Conservation (phyloP, 805 yeast species). For the Hanseniaspora singularis region DNA sequence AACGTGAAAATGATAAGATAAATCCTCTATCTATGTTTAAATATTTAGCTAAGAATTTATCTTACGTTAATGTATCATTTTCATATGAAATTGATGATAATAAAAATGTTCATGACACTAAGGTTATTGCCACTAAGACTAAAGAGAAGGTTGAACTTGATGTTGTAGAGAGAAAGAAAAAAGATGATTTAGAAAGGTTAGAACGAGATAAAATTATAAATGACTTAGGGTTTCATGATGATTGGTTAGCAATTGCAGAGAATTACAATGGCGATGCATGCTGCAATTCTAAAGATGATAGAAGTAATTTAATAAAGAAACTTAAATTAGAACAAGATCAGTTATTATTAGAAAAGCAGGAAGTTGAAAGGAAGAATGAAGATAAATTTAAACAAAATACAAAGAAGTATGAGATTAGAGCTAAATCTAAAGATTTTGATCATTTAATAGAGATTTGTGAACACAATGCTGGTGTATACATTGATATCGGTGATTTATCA, state of each 20-base stretch:
- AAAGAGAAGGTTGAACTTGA: too few species aligned
- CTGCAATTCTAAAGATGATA: not conserved
- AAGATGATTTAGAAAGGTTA: not conserved
- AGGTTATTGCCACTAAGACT: too few species aligned
- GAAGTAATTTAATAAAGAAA: not conserved
- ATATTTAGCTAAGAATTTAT: slow-evolving; percentile 3
- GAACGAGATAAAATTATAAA: slow-evolving; percentile 11
- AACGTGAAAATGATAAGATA: too few species aligned
- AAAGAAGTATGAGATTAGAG: not conserved
- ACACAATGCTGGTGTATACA: slow-evolving; percentile 27
- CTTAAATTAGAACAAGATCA: not conserved
- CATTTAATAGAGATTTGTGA: slow-evolving; percentile 24
- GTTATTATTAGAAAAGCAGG: not conserved
- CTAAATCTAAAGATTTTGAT: slow-evolving; percentile 12
- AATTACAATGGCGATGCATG: not conserved
- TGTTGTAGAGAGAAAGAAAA: too few species aligned
- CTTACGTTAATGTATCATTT: slow-evolving; percentile 4
- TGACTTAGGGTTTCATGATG: slow-evolving; percentile 12
- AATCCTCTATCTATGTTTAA: slow-evolving; percentile 5
- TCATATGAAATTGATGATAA: too few species aligned
- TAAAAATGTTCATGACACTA: not conserved
- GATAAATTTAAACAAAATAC: not conserved
- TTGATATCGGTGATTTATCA: slow-evolving; percentile 25
- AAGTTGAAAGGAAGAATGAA: not conserved
- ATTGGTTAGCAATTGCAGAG: slow-evolving; percentile 12